These are phyloP conservation scores for Lophiotrema nucula DNA, from an alignment of 495 filamentous ascomycete genomes.

Conservation along the genomic window DNA sequence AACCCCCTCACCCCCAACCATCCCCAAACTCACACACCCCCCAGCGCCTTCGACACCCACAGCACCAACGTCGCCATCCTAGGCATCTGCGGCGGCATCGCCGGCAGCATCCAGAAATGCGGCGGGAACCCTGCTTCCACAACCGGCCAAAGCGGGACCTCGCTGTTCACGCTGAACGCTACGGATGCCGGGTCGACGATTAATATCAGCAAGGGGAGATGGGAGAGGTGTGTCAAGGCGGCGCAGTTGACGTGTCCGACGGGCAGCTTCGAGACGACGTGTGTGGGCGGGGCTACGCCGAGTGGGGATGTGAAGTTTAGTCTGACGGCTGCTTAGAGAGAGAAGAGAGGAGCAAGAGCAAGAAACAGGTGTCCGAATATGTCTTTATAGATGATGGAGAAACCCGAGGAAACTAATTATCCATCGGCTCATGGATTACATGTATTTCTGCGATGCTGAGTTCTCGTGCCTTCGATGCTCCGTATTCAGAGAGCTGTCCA, in stretches of 20 bases:
- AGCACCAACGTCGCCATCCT: slow-evolving; percentile 56
- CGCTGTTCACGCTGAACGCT: slow-evolving; percentile 47
- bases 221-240: slow-evolving; percentile 53
- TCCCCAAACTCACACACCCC: not conserved
- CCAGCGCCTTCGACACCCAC: slow-evolving; percentile 52
- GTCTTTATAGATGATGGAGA: too few species aligned
- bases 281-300: slow-evolving; percentile 49
- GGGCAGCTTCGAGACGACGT: slow-evolving; percentile 47
- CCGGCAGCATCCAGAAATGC: slow-evolving; percentile 48
- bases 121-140: slow-evolving; percentile 43
- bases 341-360: too few species aligned
- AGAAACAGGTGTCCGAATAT: too few species aligned
- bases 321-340: too few species aligned
- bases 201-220: slow-evolving; percentile 51
- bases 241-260: slow-evolving; percentile 49
- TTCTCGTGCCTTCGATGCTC: too few species aligned
- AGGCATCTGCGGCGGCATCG: slow-evolving; percentile 53
- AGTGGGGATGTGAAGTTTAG: slow-evolving; percentile 50
- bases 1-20: not conserved
- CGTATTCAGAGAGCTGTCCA: too few species aligned
- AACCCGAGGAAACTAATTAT: too few species aligned
- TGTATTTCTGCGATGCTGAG: too few species aligned
- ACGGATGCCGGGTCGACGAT: slow-evolving; percentile 43
- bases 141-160: slow-evolving; percentile 47
- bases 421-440: too few species aligned